phyloP scores from a whole-genome alignment of 345 rosid genomes.

The Eutrema japonicum region DNA sequence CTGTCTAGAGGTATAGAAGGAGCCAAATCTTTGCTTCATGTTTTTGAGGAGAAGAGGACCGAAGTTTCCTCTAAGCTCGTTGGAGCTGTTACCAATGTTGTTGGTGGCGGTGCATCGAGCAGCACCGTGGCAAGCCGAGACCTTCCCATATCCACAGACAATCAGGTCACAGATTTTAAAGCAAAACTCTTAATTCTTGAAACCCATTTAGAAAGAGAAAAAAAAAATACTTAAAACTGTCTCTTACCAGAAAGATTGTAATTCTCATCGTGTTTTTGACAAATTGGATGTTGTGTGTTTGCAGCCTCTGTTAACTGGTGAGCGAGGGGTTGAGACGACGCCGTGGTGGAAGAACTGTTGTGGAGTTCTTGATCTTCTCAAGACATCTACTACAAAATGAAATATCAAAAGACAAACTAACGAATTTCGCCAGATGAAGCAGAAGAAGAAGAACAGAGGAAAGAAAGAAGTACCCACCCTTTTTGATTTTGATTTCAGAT shows the following conservation, averaged over 20 bases:
- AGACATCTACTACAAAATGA: constrained; percentile 36
- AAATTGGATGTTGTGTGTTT: constrained; percentile 17
- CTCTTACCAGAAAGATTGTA: constrained; percentile 14
- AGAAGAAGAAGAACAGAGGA: constrained; percentile 22
- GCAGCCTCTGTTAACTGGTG: constrained; percentile 43
- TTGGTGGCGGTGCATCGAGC: constrained; percentile 43
- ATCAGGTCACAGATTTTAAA: constrained; percentile 32
- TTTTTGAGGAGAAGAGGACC: constrained; percentile 34
- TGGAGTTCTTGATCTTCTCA: constrained; percentile 47
- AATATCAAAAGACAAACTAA: not conserved
- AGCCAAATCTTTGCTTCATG: constrained; percentile 26
- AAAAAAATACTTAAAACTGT: not conserved
- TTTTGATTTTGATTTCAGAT: constrained; percentile 34
- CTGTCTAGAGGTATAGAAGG: constrained; percentile 41
- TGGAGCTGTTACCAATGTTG: constrained; percentile 33
- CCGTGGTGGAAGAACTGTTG: constrained; percentile 51
- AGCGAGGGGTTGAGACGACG: constrained; percentile 33
- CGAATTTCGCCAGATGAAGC: constrained; percentile 9
- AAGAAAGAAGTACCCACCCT: constrained; percentile 21
- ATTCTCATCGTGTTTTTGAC: constrained; percentile 27
- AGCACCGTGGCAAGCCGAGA: constrained; percentile 38
- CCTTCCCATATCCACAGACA: constrained; percentile 42
- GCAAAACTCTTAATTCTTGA: not conserved
- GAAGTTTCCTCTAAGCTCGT: constrained; percentile 39
- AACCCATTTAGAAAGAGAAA: not conserved